These are phyloP conservation scores for Allantophomopsis lycopodina DNA, from an alignment of 2,329 filamentous ascomycete genomes.

Conservation along the genomic window DNA sequence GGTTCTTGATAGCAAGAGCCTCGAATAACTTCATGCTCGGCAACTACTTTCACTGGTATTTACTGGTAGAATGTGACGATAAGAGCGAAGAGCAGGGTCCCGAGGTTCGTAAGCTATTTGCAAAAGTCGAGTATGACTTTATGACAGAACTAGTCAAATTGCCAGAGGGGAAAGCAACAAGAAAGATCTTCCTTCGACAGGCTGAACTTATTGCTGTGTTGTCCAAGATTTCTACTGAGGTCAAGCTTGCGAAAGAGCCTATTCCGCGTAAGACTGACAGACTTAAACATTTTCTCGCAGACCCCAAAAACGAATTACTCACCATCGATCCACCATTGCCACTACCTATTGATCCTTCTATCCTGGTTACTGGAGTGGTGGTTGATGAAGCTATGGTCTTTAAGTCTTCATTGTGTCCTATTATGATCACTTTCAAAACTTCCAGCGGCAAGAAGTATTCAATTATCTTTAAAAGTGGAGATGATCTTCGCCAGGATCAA, in stretches of 20 bases:
- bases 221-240: constrained; percentile 78
- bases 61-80: constrained; percentile 91
- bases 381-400: constrained; percentile 84
- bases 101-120: constrained; percentile 73
- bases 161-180: constrained; percentile 55
- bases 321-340: constrained; percentile 76
- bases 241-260: constrained; percentile 61
- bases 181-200: constrained; percentile 70
- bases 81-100: constrained; percentile 57
- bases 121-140: constrained; percentile 90
- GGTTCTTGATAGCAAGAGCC: constrained; percentile 79
- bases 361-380: constrained; percentile 66
- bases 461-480: constrained; percentile 93
- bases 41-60: constrained; percentile 95
- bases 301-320: constrained; percentile 80
- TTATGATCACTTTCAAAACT: constrained; percentile 85
- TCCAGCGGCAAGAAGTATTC: constrained; percentile 66
- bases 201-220: constrained; percentile 81
- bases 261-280: constrained; percentile 70
- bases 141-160: constrained; percentile 73
- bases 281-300: constrained; percentile 71
- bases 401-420: constrained; percentile 85
- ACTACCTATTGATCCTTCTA: constrained; percentile 73
- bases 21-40: constrained; percentile 80
- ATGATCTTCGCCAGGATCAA: constrained; percentile 92